phyloP scores from a whole-genome alignment of 257 asterid genomes.

The Cruciata laevipes region DNA sequence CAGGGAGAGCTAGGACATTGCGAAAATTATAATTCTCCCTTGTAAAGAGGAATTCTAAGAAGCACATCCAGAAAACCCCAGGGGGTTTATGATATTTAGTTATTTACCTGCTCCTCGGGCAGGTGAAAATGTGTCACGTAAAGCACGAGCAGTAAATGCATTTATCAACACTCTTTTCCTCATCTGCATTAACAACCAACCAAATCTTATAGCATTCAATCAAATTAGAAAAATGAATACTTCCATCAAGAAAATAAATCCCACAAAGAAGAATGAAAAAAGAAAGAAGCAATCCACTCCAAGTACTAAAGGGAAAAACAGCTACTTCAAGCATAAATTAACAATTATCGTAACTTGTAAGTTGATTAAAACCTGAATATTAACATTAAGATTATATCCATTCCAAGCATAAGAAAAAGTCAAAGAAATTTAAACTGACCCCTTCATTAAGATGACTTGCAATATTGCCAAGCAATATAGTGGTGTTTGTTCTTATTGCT shows the following conservation, averaged over 20 bases:
- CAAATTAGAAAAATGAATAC: background rate
- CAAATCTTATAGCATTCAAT: slow-evolving; percentile 10
- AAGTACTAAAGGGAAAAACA: background rate
- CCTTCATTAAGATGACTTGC: slow-evolving; percentile 93
- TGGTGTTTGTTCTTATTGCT: slow-evolving; percentile 93
- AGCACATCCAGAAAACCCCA: background rate
- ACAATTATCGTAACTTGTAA: background rate
- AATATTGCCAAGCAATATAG: slow-evolving; percentile 95
- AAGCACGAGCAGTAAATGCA: slow-evolving; percentile 95
- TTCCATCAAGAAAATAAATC: too few species aligned
- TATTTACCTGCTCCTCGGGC: slow-evolving; percentile 96
- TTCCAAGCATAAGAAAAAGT: background rate
- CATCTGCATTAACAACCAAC: slow-evolving; percentile 46
- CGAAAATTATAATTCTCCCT: background rate
- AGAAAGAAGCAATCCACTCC: background rate
- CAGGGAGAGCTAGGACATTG: background rate
- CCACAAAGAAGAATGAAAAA: background rate
- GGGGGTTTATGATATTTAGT: background rate
- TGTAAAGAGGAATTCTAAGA: background rate
- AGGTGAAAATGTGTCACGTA: slow-evolving; percentile 94
- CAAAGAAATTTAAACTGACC: slow-evolving; percentile 45
- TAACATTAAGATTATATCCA: background rate
- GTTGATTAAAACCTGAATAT: background rate
- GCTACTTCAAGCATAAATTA: background rate
- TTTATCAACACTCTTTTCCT: slow-evolving; percentile 94